Conservation (phyloP, 768 basidiomycete genomes). For the Russula lepida region DNA sequence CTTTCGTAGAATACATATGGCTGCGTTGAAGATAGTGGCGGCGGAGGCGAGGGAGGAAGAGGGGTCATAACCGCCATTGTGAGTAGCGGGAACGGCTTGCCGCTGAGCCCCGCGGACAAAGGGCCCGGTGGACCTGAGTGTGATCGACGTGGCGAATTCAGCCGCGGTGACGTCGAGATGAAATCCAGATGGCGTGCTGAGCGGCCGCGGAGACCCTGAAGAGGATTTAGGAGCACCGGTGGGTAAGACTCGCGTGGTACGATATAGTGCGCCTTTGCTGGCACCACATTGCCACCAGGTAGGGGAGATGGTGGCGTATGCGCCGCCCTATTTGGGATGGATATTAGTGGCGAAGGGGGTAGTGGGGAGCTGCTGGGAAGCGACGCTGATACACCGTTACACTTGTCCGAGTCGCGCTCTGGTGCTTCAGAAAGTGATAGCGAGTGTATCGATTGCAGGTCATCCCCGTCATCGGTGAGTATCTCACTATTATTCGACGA, state of each 20-base stretch:
- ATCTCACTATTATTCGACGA: conserved; percentile 58
- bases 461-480: conserved; percentile 66
- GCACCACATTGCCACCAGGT: background rate
- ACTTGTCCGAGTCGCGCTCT: background rate
- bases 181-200: conserved; percentile 15
- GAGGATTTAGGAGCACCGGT: background rate
- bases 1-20: conserved; percentile 22
- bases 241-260: background rate
- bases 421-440: conserved; percentile 25
- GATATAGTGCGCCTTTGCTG: background rate
- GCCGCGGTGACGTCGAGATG: conserved; percentile 23
- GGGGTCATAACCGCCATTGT: conserved; percentile 18
- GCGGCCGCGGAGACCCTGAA: background rate
- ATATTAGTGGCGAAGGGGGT: background rate
- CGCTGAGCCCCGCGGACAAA: conserved; percentile 8
- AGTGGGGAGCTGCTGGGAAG: conserved; percentile 12
- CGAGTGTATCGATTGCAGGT: conserved; percentile 59
- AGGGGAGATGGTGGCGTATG: background rate
- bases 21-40: background rate
- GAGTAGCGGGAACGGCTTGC: conserved; percentile 7
- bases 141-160: conserved; percentile 30
- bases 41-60: conserved; percentile 15
- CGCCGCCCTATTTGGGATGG: background rate
- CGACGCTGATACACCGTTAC: conserved; percentile 8
- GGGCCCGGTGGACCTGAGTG: conserved; percentile 27